Percentiles rank a stretch among this genome's conserved stretches.
Conservation (phyloP, 495 filamentous ascomycete species). For the Thermothielavioides terrestris region DNA sequence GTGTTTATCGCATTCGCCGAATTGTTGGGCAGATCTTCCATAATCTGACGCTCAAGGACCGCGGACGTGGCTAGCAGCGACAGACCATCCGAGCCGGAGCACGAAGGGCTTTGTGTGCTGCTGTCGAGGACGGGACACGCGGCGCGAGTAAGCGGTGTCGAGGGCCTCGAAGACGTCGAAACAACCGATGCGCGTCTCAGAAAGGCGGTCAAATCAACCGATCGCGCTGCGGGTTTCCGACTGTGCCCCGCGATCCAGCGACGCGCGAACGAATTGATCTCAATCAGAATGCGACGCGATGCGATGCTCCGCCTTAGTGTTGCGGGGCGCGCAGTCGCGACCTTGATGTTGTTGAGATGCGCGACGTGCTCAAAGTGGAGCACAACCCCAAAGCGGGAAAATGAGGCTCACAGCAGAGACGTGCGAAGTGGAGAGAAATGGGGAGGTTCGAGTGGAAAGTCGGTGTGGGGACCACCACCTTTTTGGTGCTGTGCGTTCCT, state of each 20-base stretch:
- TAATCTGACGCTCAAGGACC: constrained; percentile 31
- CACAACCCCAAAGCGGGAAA: constrained; percentile 25
- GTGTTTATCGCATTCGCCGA: constrained; percentile 34
- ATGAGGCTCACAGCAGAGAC: constrained; percentile 29
- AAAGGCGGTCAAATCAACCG: constrained; percentile 5
- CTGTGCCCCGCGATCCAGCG: no score
- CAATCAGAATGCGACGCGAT: constrained; percentile 10
- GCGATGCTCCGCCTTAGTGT: constrained; percentile 9
- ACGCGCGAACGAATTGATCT: no score
- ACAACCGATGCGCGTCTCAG: constrained; percentile 13
- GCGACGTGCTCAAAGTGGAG: constrained; percentile 21
- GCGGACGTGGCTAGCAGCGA: constrained; percentile 16
- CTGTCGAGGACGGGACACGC: not conserved
- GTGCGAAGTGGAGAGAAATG: constrained; percentile 32
- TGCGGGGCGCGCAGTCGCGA: constrained; percentile 18
- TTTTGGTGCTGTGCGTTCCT: constrained; percentile 23
- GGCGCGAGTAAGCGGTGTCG: not conserved
- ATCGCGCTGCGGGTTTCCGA: constrained; percentile 2
- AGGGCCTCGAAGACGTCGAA: constrained; percentile 4
- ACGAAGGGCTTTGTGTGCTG: constrained; percentile 20
- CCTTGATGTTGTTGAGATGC: constrained; percentile 12
- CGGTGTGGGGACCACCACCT: constrained; percentile 24
- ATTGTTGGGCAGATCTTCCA: constrained; percentile 29
- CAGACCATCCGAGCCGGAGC: constrained; percentile 28
- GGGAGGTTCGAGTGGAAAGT: constrained; percentile 28